phyloP scores from a whole-genome alignment of 202 grass and related monocot genomes.

The Sporobolus alterniflorus region DNA sequence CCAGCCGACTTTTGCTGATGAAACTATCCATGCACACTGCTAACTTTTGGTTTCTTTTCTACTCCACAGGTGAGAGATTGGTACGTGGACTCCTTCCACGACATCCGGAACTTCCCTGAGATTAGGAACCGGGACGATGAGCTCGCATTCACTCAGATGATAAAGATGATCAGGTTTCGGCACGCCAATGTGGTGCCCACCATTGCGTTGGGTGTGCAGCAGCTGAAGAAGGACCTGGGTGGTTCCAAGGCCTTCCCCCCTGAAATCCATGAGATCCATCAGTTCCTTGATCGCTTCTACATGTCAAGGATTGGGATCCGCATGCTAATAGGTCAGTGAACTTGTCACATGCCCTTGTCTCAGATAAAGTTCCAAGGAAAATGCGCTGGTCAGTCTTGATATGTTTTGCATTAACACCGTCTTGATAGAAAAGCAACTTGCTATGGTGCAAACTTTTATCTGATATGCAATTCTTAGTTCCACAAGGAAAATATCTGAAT shows the following conservation, averaged over 20 bases:
- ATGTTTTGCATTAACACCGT: neutral
- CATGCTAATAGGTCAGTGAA: slow-evolving; percentile 86
- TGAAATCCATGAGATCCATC: slow-evolving; percentile 79
- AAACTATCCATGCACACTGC: neutral
- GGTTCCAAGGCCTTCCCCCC: slow-evolving; percentile 43
- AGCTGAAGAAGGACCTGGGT: slow-evolving; percentile 82
- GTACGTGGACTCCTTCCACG: slow-evolving; percentile 90
- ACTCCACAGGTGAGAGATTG: slow-evolving; percentile 77
- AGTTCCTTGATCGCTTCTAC: slow-evolving; percentile 97
- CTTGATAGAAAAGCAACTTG: slow-evolving; percentile 13
- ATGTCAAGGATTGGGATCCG: slow-evolving; percentile 97
- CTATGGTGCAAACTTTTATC: neutral
- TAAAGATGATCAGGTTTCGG: slow-evolving; percentile 89
- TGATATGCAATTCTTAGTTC: slow-evolving; percentile 9
- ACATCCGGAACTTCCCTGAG: slow-evolving; percentile 77
- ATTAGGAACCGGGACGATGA: slow-evolving; percentile 53
- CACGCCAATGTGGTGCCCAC: slow-evolving; percentile 97
- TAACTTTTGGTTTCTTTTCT: slow-evolving; percentile 10
- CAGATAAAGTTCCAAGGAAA: neutral
- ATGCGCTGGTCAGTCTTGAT: neutral
- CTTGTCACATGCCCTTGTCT: neutral
- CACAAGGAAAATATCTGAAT: slow-evolving; percentile 2
- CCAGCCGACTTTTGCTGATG: too few species aligned
- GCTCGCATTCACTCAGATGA: slow-evolving; percentile 82
- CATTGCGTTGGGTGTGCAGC: slow-evolving; percentile 91